Evolutionary conservation across 257 asterid genomes (phyloP).

Genomic region (Solanum acaule): DNA sequence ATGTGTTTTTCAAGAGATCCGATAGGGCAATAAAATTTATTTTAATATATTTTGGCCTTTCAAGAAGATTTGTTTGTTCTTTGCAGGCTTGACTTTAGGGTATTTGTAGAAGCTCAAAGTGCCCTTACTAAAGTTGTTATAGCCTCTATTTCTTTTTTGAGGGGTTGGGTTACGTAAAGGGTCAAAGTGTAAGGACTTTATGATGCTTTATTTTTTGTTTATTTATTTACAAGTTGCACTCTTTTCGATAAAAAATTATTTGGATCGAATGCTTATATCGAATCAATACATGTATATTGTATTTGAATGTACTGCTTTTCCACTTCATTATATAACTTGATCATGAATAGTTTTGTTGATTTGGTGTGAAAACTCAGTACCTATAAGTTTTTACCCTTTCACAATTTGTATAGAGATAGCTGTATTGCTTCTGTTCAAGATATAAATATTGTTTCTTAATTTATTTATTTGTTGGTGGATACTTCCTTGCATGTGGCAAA

Average conservation of each 20-base stretch:
- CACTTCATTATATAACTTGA: not conserved
- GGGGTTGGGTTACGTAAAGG: not conserved
- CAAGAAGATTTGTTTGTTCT: not conserved
- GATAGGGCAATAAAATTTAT: not conserved
- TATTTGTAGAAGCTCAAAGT: not conserved
- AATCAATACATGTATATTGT: not conserved
- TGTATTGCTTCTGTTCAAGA: not conserved
- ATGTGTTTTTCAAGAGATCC: not conserved
- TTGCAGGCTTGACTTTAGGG: not conserved
- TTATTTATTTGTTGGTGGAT: not conserved
- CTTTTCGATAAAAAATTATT: not conserved
- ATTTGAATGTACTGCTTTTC: not conserved
- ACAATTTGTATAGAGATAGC: not conserved
- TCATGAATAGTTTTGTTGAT: not conserved
- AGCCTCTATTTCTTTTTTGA: not conserved
- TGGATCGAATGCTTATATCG: not conserved
- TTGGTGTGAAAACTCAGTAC: not conserved
- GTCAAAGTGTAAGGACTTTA: not conserved
- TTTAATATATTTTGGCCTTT: conserved; percentile 5
- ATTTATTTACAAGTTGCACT: not conserved
- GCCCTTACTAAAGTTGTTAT: not conserved
- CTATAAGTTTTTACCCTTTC: fast-evolving
- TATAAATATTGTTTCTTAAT: not conserved
- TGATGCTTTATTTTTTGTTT: not conserved
- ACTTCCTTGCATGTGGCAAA: not conserved